Evolutionary conservation across 768 basidiomycete genomes (phyloP).

Genomic region (Coprinopsis strossmayeri): DNA sequence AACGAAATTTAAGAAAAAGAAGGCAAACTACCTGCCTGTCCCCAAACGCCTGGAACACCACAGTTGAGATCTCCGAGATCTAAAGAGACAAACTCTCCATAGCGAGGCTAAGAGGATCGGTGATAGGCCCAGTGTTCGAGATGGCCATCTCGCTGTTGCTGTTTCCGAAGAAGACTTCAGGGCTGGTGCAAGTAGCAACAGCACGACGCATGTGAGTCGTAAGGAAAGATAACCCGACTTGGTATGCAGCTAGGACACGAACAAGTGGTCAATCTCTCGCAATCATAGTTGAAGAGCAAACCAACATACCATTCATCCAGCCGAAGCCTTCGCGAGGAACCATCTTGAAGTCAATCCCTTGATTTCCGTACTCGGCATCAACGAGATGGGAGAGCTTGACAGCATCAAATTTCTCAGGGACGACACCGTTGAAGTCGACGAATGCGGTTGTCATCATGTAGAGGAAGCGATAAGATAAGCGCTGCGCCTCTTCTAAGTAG

Average conservation of each 20-base stretch:
- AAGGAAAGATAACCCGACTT: slow-evolving; percentile 93
- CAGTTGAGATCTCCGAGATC: too few relatives aligned
- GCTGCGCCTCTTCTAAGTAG: slow-evolving; percentile 87
- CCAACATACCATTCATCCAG: slow-evolving; percentile 86
- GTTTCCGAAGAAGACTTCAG: slow-evolving; percentile 79
- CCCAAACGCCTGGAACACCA: too few relatives aligned
- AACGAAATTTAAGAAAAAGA: too few relatives aligned
- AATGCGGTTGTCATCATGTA: slow-evolving; percentile 98
- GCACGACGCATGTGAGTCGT: slow-evolving; percentile 93
- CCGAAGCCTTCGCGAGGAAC: slow-evolving; percentile 97
- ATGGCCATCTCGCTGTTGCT: slow-evolving; percentile 29
- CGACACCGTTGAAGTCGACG: slow-evolving; percentile 96
- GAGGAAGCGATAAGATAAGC: slow-evolving; percentile 93
- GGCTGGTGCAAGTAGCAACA: slow-evolving; percentile 89
- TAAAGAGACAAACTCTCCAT: slow-evolving; percentile 36
- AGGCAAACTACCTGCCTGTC: too few relatives aligned
- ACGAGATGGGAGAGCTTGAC: slow-evolving; percentile 94
- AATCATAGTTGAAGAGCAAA: neutral
- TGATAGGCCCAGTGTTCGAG: slow-evolving; percentile 31
- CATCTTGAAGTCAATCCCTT: slow-evolving; percentile 96
- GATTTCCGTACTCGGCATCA: slow-evolving; percentile 95
- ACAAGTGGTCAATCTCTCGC: slow-evolving; percentile 1
- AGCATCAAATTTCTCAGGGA: slow-evolving; percentile 98
- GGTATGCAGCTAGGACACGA: slow-evolving; percentile 69
- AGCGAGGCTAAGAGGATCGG: slow-evolving; percentile 56